These are phyloP conservation scores for Saccharomycopsis sp. DNA, from an alignment of 805 yeast species.

Conservation along the genomic window DNA sequence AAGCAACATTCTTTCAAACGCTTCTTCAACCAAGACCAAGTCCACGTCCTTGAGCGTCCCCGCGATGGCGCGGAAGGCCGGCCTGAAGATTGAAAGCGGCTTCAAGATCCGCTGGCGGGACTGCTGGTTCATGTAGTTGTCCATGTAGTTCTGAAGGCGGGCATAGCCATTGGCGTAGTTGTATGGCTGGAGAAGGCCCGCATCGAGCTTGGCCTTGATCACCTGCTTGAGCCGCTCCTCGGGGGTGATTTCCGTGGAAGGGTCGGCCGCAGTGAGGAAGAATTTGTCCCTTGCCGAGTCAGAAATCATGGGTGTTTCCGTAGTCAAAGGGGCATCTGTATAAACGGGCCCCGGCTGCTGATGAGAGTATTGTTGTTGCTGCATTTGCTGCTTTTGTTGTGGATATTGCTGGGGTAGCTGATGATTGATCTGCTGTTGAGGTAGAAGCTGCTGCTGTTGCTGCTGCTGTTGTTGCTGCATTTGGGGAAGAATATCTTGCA, in stretches of 20 bases:
- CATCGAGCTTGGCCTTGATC: constrained; percentile 87
- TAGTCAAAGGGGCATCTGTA: background rate
- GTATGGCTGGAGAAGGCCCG: constrained; percentile 86
- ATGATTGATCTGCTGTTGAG: too few relatives aligned
- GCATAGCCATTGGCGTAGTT: constrained; percentile 93
- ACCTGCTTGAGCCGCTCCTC: constrained; percentile 90
- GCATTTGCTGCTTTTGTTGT: constrained; percentile 6
- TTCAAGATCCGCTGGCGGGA: constrained; percentile 79
- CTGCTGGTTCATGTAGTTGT: constrained; percentile 76
- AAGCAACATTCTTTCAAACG: constrained; percentile 84
- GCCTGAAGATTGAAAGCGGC: constrained; percentile 78
- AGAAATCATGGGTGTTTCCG: constrained; percentile 22
- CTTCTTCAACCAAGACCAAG: constrained; percentile 84
- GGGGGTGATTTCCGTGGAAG: constrained; percentile 87
- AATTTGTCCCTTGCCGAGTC: constrained; percentile 88
- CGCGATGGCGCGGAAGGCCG: constrained; percentile 90
- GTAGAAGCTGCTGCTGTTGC: constrained; percentile 16
- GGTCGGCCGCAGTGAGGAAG: constrained; percentile 94
- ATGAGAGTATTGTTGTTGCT: constrained; percentile 1
- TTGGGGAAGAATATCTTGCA: too few relatives aligned
- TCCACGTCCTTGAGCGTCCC: constrained; percentile 84
- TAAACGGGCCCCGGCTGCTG: constrained; percentile 2
- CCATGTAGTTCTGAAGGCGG: constrained; percentile 83
- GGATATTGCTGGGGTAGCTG: constrained; percentile 20
- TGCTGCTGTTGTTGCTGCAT: constrained; percentile 14